Base-by-base conservation (phyloP, 495 filamentous ascomycete genomes). In the Evansstolkia leycettana region DNA sequence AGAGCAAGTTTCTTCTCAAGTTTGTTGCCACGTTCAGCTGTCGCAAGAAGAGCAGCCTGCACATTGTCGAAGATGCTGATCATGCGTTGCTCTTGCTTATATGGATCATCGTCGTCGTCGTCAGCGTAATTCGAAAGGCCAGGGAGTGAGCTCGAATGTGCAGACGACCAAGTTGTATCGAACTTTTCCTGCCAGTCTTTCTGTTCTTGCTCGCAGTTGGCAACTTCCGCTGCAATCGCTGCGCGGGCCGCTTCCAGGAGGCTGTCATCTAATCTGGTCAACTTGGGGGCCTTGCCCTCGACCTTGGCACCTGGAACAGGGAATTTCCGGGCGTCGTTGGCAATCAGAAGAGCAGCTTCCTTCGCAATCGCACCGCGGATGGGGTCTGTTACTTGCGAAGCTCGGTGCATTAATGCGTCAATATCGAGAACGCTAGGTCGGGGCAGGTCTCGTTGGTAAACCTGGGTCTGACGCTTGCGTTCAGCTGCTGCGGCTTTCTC, bases 1-100 rank as follows among this genome's bases (percentile, higher is more conserved):
- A 92, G 58, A 5, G 71, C 70, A n/a, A 98, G 73, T 62, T 94
- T 95, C 66, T 94, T 94, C 55, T 98, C 88, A 8, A 87, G 62
- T 53, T 86, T 90, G 46, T 84, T 85, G 31, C 79, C 82, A 34
- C 75, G 71, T 39, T 85, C 76, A 4, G 89, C 89, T 0, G 76
- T 76, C 3, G 67, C 68, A 36, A 78, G 67, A 31, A 93, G 73
- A 7, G 70, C 64, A 20, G 80, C 70, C 51, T 92, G 77, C 6
- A 85, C 68, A 14, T 72, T 70, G 37, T 67, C 63, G 32, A 67
- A 65, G 2, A 51, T 46, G 28, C 37, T 43, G 17, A 61, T 61
- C 56, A 65, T 61, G 14, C 51, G 54, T 71, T 90, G 51, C 31
- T 57, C 64, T 44, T 57, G 50, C 20, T 48, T 37, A 46, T 53